Evolutionary conservation across 352 stramenopile genomes (phyloP), one percentile per base, ranked within the genome.

Genomic region (Pythium graminicola): DNA sequence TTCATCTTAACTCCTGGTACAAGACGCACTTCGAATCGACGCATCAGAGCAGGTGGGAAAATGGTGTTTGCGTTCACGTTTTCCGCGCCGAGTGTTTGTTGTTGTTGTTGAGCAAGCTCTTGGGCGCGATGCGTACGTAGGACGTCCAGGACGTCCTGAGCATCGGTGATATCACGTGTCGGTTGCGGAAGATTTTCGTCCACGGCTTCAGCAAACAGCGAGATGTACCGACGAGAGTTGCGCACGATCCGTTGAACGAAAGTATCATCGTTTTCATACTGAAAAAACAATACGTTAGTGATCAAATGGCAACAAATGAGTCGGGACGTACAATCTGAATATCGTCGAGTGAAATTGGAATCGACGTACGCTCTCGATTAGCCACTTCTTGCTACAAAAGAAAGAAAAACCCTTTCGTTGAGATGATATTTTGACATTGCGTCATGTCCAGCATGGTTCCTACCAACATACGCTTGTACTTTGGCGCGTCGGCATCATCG

Each of bases 1-100:
- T 85, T 93, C n/a, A 71, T 66, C 72, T 95, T 95, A 28, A 93
- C 79, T 3, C 78, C 80, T 11, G 83, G 83, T 19, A 93, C 67
- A 39, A 93, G 61, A 28, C 77, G 76, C 39, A 95, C 79, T 50
- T 95, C 84, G 49, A 93, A 95, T 24, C 84, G 81, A 27, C 94
- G 79, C 85, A 97, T 97, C 14, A 99, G 68, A 4, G 90, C 69
- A 0, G 88, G 78, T 7, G 96, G 95, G 50, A 98, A 97, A 6
- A 96, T 71, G 49, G 85, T 85, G 14, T 54, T 52, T 16, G 69
- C 41, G 35, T 62, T 70, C 4, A 64, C 58, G 6, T 65, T 44
- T 4, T 84, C 69, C 2, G 46, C 38, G 11, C 78, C 65, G 39
- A 46, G 64, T 1, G 57, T 49, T 22, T 69, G 62, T 54, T 68